Conservation (phyloP, 2,329 filamentous ascomycete genomes). For the Pestalotiopsis sp. region DNA sequence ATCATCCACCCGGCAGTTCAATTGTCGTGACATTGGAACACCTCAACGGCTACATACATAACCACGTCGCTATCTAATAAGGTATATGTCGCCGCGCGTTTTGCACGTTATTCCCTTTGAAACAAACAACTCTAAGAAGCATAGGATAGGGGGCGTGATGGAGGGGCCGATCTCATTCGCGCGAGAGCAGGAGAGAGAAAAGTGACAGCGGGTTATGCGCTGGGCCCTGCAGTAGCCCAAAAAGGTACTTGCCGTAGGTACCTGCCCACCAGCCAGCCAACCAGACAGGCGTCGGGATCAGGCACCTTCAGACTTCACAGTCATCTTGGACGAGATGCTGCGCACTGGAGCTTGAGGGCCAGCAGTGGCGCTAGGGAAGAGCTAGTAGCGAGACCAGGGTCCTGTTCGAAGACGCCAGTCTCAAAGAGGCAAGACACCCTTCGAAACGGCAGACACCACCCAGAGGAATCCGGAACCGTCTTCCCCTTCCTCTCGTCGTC, state of each 20-base stretch:
- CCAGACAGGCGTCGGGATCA: background rate
- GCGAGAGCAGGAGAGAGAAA: slow-evolving; percentile 1
- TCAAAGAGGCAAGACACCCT: background rate
- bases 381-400: background rate
- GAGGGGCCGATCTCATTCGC: slow-evolving; percentile 2
- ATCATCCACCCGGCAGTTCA: no score
- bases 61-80: background rate
- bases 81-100: background rate
- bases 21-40: no score
- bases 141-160: background rate
- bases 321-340: background rate
- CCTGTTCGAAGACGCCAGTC: background rate
- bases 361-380: background rate
- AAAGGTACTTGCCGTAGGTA: background rate
- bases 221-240: slow-evolving; percentile 5
- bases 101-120: background rate
- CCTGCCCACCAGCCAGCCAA: background rate
- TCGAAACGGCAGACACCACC: background rate
- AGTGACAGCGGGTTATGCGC: slow-evolving; percentile 5
- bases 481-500: background rate
- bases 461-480: background rate
- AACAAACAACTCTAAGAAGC: background rate
- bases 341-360: background rate
- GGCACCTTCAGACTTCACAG: background rate
- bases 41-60: no score